A percentile compares a stretch with the other conserved stretches of the same genome.
These are phyloP conservation scores for Rostrohypoxylon terebratum DNA, from an alignment of 495 filamentous ascomycete genomes.

Conservation along the genomic window DNA sequence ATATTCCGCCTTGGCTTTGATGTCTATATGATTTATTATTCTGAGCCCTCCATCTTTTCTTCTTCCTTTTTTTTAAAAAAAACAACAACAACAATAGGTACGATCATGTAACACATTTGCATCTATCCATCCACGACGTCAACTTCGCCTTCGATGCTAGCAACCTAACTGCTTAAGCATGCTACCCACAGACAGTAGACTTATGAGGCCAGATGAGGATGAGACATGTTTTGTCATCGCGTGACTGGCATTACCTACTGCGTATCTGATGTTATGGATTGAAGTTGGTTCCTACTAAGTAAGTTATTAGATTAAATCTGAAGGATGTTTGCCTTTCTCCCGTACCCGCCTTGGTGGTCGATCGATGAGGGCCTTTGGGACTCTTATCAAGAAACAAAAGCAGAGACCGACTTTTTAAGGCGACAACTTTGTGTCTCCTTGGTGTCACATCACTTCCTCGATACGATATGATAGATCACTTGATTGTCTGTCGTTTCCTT, in stretches of 20 bases:
- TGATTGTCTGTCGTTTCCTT: conserved; percentile 23
- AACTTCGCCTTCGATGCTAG: conserved; percentile 24
- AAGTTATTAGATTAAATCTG: background rate
- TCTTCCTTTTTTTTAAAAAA: no score
- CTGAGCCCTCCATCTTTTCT: conserved; percentile 15
- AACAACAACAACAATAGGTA: background rate
- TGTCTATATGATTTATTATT: conserved; percentile 23
- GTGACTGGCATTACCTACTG: background rate
- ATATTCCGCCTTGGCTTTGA: background rate
- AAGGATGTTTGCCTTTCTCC: conserved; percentile 10
- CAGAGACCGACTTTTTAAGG: conserved; percentile 19
- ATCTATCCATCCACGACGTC: conserved; percentile 26
- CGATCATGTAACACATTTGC: conserved; percentile 24
- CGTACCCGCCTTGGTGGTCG: conserved; percentile 4
- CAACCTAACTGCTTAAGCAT: background rate
- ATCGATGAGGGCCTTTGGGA: conserved; percentile 6
- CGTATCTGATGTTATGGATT: background rate
- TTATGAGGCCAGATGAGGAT: background rate
- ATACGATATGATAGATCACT: conserved; percentile 47
- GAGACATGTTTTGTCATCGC: conserved; percentile 12
- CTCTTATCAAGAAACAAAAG: conserved; percentile 5
- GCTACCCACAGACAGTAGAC: conserved; percentile 21
- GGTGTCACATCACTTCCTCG: conserved; percentile 33
- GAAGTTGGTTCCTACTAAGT: background rate
- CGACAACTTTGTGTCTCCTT: conserved; percentile 25